Evolutionary conservation across 179 eudicot species (phyloP), one percentile per base, ranked within the genome.

Genomic region (Nepenthes alata): DNA sequence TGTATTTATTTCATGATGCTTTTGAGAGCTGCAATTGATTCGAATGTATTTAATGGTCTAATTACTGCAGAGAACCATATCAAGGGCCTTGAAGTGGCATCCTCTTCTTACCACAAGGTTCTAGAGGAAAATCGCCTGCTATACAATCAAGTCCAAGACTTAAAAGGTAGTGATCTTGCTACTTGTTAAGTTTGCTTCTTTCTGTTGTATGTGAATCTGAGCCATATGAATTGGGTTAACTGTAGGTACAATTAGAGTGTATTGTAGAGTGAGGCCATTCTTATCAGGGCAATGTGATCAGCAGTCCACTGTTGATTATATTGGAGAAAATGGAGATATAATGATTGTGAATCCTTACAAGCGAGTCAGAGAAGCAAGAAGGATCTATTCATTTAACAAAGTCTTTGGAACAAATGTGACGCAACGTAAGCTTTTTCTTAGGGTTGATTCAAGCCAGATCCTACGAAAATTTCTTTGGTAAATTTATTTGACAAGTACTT

Each of bases 41-140:
- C 37, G 50, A 16, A 16, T 51, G 39, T 8, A 13, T 15, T 38
- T 67, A 48, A 64, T 59, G 6, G 39, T 56, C 56, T 61, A 56
- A 3, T 62, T 72, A 13, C 35, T 58, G 62, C 71, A 91, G 98
- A 70, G 59, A 69, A 85, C 62, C 91, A 91, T 61, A 78, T 89
- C 47, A 78, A 71, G 72, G 80, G 82, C 62, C 85, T 91, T 67
- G 89, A 89, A 73, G 86, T 72, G 50, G 86, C 91, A 44, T 78
- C 98, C 48, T 84, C 98, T 59, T 89, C 98, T 58, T 91, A 89
- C 74, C 84, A 91, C 79, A 83, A 86, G 72, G 91, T 91, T 65
- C 72, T 91, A 65, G 91, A 91, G 78, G 98, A 91, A 78, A 91
- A 91, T 50, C 89, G 98, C 14, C 54, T 63, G 41, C 91, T 91